Evolutionary conservation across 352 stramenopile species (phyloP).

Genomic region (Pythium dissotocum): DNA sequence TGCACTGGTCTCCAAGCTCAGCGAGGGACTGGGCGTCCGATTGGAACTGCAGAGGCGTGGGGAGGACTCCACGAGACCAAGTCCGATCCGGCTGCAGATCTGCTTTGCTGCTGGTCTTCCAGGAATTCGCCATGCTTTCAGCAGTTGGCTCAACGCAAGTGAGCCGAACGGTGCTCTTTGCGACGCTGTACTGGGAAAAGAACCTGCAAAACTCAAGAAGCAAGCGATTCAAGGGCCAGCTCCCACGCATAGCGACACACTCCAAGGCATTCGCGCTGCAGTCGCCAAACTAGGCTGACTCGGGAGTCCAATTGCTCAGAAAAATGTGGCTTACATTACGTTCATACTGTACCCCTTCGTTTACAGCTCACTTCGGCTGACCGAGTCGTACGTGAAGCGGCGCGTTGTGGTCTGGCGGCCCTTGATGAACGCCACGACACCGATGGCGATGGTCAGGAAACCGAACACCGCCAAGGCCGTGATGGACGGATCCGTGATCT

Average conservation of each 20-base stretch:
- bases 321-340: not conserved
- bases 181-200: constrained; percentile 47
- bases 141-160: constrained; percentile 47
- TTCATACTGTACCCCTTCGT: not conserved
- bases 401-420: constrained; percentile 28
- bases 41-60: constrained; percentile 24
- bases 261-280: constrained; percentile 23
- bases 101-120: constrained; percentile 41
- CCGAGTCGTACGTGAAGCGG: constrained; percentile 58
- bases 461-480: constrained; percentile 21
- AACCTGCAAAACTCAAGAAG: constrained; percentile 15
- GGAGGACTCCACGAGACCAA: constrained; percentile 1
- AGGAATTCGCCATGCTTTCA: constrained; percentile 48
- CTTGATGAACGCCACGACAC: constrained; percentile 38
- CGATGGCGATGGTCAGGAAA: constrained; percentile 39
- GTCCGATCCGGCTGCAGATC: constrained; percentile 43
- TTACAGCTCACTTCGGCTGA: constrained; percentile 41
- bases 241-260: constrained; percentile 17
- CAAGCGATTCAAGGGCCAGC: constrained; percentile 9
- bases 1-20: constrained; percentile 48
- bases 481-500: constrained; percentile 22
- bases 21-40: constrained; percentile 46
- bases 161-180: constrained; percentile 27
- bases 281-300: constrained; percentile 24
- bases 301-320: not conserved